Conservation (phyloP, 148 eudicot genomes). For the Fagopyrum homotropicum region DNA sequence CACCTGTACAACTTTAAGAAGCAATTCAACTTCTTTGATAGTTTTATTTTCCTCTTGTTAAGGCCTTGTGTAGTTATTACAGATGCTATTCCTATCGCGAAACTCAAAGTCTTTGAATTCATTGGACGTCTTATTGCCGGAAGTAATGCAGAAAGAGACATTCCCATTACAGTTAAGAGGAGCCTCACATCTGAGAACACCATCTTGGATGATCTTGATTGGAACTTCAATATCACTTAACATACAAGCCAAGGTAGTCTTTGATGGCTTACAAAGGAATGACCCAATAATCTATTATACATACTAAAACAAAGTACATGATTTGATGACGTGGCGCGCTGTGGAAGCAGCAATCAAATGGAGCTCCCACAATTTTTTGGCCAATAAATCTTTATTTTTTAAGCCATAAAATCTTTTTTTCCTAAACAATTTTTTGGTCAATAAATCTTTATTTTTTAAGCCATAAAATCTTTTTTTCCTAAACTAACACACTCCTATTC, state of each 20-base stretch:
- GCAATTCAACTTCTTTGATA: conserved; percentile 59
- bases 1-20: conserved; percentile 64
- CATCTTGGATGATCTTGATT: conserved; percentile 64
- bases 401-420: no score
- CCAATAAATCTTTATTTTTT: no score
- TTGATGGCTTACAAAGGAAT: no score
- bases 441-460: no score
- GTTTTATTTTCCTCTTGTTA: conserved; percentile 37
- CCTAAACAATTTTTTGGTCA: no score
- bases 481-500: no score
- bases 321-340: no score
- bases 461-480: no score
- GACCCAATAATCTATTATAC: no score
- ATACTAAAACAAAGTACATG: no score
- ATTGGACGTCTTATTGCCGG: conserved; percentile 73
- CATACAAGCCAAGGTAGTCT: conserved; percentile 67
- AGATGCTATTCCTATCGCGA: conserved; percentile 32
- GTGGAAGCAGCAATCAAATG: no score
- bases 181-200: conserved; percentile 71
- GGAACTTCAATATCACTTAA: conserved; percentile 88
- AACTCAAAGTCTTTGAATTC: conserved; percentile 90
- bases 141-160: conserved; percentile 66
- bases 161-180: conserved; percentile 69
- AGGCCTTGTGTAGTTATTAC: conserved; percentile 26
- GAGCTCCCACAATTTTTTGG: no score